Percentiles rank a stretch among this genome's conserved stretches.
These are phyloP conservation scores for Pythium rhizo-oryzae DNA, from an alignment of 352 stramenopile species.

Conservation along the genomic window DNA sequence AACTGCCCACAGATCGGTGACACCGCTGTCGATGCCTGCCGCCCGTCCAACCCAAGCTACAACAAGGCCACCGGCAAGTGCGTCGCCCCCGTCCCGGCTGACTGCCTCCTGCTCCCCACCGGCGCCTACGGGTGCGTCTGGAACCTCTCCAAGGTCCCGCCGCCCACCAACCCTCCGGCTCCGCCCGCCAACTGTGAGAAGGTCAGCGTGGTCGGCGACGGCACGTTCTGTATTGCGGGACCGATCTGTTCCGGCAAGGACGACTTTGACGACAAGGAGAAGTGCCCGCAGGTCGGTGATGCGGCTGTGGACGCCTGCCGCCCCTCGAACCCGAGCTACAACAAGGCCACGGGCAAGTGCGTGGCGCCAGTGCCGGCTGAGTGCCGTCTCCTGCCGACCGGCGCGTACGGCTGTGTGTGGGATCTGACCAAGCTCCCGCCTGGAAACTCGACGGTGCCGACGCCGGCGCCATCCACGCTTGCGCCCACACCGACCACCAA, in stretches of 20 bases:
- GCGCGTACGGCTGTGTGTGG: constrained; percentile 14
- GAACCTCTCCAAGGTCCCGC: constrained; percentile 24
- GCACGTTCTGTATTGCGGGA: constrained; percentile 33
- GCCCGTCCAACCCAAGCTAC: constrained; percentile 16
- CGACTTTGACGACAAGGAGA: too few species aligned
- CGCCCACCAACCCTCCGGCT: too few species aligned
- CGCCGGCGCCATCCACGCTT: too few species aligned
- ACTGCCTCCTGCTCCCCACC: constrained; percentile 4
- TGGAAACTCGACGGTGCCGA: too few species aligned
- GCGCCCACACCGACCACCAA: too few species aligned
- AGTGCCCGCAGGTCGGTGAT: constrained; percentile 26
- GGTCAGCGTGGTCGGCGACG: constrained; percentile 35
- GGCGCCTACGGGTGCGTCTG: constrained; percentile 20
- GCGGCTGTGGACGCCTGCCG: constrained; percentile 21
- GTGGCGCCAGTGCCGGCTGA: constrained; percentile 15
- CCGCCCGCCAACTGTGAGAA: constrained; percentile 18
- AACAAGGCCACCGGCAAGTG: constrained; percentile 23
- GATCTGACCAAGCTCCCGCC: constrained; percentile 24
- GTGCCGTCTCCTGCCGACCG: constrained; percentile 7
- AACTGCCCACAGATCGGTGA: constrained; percentile 27
- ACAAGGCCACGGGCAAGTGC: constrained; percentile 20
- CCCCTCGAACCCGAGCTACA: constrained; percentile 20
- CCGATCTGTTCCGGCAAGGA: constrained; percentile 27
- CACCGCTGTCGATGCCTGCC: constrained; percentile 23
- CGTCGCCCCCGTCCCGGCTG: constrained; percentile 16